Conservation (phyloP, 257 asterid species). For the Solanum peruvianum region DNA sequence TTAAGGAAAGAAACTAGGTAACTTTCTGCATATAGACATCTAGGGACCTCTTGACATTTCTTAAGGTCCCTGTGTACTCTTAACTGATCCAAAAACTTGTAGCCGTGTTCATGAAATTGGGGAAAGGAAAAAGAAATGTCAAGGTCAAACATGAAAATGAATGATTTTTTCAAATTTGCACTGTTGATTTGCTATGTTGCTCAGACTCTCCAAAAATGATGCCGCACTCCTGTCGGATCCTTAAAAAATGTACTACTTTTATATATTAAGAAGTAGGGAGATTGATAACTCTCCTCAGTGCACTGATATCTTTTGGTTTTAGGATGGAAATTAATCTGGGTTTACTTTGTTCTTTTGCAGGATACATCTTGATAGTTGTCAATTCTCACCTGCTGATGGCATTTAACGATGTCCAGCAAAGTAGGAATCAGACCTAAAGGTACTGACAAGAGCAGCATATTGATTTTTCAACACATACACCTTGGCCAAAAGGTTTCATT, state of each 20-base stretch:
- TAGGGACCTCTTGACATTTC: background rate
- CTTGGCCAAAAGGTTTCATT: background rate
- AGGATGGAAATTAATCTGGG: background rate
- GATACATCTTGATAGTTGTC: background rate
- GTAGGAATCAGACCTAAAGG: background rate
- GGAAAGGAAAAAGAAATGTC: background rate
- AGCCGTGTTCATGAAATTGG: background rate
- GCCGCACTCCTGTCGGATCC: background rate
- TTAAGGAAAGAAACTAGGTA: background rate
- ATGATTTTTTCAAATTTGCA: background rate
- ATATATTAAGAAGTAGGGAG: background rate
- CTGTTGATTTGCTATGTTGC: background rate
- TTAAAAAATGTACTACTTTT: background rate
- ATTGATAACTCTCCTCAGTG: background rate
- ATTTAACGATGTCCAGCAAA: background rate
- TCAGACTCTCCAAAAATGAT: background rate
- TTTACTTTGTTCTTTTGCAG: background rate
- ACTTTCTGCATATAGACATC: background rate
- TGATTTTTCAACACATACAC: background rate
- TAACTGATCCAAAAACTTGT: background rate
- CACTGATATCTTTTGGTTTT: background rate
- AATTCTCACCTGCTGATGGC: background rate
- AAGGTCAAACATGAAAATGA: background rate
- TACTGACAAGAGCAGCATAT: background rate
- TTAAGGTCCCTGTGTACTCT: background rate